Base-by-base conservation (phyloP, 805 yeast species). In the Komagataella pastoris region DNA sequence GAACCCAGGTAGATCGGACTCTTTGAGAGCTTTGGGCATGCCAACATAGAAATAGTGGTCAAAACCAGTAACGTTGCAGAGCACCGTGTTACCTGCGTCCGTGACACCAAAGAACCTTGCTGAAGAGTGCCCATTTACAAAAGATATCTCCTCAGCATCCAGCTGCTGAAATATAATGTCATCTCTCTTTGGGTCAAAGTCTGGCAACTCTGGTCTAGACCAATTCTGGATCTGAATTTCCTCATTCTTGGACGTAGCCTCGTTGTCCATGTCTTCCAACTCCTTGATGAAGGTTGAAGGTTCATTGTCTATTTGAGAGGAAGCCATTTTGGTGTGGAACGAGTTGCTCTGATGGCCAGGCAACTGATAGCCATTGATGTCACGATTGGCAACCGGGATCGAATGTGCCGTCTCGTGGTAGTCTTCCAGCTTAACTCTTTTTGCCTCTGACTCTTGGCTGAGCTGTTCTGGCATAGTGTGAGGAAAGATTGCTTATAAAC, bases 51-150 rank as follows among this genome's bases (percentile, higher is more conserved):
- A 76, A 64, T 93, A 93, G 63, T 95, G 99, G 52, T 77, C 64
- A 63, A 95, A 93, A 6, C 95, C 96, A 2, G 84, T 77, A 14
- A 93, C 93, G 58, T 85, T 88, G 69, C 98, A 90, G 57, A 90
- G 73, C 18, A 93, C 87, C 0, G 97, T 86, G 61, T 88, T 71
- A 3, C 99, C 99, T 52, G 79, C 83, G 53, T 74, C 78, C 1
- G 98, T 89, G 45, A 95, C 89, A 53, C 99, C 99, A 65, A 90
- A 93, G 61, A 95, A 84, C 52, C 97, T 76, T 0, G 90, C 86
- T 1, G 79, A 74, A 0, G 85, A 77, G 23, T 76, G 71, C 14
- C 79, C 81, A 44, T 78, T 77, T 7, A 77, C 63, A 24, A 68
- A 62, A 12, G 44, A 19, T 2, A 86, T 77, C 60, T 93, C 99